Conservation (phyloP, 106 monocot genomes). For the Hemerocallis citrina region DNA sequence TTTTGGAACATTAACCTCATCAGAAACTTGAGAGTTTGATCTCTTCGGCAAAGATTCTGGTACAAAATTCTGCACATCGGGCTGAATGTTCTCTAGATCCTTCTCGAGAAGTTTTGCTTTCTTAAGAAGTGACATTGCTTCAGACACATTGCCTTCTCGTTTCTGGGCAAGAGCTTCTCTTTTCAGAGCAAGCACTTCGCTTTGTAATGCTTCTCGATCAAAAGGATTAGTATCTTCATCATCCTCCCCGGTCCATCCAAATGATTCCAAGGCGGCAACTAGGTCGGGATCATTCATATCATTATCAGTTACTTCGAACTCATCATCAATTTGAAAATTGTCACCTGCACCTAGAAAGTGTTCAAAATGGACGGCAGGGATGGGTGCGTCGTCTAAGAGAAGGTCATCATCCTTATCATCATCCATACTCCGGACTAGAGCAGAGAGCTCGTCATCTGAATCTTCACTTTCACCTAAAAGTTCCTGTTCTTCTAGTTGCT, state of each 20-base stretch:
- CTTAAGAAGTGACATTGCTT: slow-evolving; percentile 76
- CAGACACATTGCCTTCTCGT: slow-evolving; percentile 52
- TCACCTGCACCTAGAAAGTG: slow-evolving; percentile 23
- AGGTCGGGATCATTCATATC: slow-evolving; percentile 94
- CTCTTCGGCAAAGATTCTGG: slow-evolving; percentile 9
- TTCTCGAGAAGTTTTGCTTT: slow-evolving; percentile 84
- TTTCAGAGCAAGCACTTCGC: slow-evolving; percentile 63
- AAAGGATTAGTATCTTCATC: slow-evolving; percentile 21
- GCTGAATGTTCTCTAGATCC: slow-evolving; percentile 28
- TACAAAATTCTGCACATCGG: slow-evolving; percentile 5
- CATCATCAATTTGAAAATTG: slow-evolving; percentile 36
- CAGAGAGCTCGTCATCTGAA: slow-evolving; percentile 85
- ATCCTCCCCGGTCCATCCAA: slow-evolving; percentile 84
- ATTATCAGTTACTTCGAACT: slow-evolving; percentile 77
- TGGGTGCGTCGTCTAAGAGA: slow-evolving; percentile 11
- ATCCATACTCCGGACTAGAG: slow-evolving; percentile 57
- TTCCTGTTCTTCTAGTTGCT: slow-evolving; percentile 79
- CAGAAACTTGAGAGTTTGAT: slow-evolving; percentile 8
- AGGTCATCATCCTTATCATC: slow-evolving; percentile 49
- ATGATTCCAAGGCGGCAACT: slow-evolving; percentile 70
- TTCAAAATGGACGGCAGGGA: slow-evolving; percentile 36
- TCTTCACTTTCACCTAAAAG: slow-evolving; percentile 72
- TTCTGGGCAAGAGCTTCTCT: slow-evolving; percentile 68
- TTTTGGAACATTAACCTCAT: slow-evolving; percentile 2
- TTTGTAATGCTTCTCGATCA: slow-evolving; percentile 27